Evolutionary conservation across 192 early-diverging fungal genomes (phyloP), one percentile per base, ranked within the genome.

Genomic region (Obelidium mucronatum): DNA sequence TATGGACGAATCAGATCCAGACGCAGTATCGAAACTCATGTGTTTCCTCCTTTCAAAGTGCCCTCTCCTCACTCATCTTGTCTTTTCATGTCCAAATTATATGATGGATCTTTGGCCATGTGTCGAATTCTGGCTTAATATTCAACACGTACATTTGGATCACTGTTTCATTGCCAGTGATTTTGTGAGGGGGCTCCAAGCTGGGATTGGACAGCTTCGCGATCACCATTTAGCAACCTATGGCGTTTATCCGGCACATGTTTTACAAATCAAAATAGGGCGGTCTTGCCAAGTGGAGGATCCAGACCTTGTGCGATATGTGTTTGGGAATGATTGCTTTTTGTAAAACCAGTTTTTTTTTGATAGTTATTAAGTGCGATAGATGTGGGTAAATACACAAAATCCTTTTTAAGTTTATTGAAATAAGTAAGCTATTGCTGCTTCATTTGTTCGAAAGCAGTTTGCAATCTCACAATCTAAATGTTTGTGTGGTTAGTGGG

Each of bases 21-120:
- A 72, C 8, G 36, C 48, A 3, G 69, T 72, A 15, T 58, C 69
- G 8, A 58, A 22, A 34, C 35, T 72, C 69, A 72, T 72, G 69
- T 58, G 53, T 13, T 8, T 72, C 15, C 28, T 72, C 15, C 28
- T 72, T 24, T 26, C 51, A 19, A 19, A 34, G 31, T 26, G 30
- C 1, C 69, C 69, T 1, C 2, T 37, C 19, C 36, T 72, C 33
- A 35, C 6, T 5, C 13, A 54, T 8, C 69, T 72, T 36, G 53
- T 58, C n/a, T 72, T 72, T 35, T 72, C 69, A 2, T 72, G 69
- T 39, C 53, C n/a, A 54, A 22, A 42, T 19, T 72, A 72, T 40
- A 59, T 72, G 69, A 72, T 72, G 69, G 69, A 72, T 58, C 36
- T 72, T 13, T 72, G 69, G 69, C 69, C 52, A 15, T 72, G 69